Evolutionary conservation across 371 early-diverging fungal species (phyloP), one percentile per base, ranked within the genome.

Genomic region (Catenaria anguillulae): DNA sequence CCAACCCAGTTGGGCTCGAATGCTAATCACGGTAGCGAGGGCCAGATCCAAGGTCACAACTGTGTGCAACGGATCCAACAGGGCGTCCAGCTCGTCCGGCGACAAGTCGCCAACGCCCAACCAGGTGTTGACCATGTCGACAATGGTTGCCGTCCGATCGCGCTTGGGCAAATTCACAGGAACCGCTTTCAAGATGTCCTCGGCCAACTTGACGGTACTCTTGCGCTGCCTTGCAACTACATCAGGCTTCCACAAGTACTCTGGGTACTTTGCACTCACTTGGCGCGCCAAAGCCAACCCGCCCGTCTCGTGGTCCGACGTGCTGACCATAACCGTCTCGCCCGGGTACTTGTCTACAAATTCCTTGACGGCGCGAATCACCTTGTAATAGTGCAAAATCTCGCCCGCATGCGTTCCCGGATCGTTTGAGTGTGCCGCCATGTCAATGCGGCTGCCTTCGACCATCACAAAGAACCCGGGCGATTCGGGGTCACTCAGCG

Each of bases 391-490:
- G 3, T 78, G 84, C 23, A 81, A 62, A 45, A 89, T 86, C 31
- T 90, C 90, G 63, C 77, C 77, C 29, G 84, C 71, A 63, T 89
- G 89, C 6, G 85, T 73, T 10, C 86, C 87, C 8, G 88, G 80
- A 63, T 89, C 90, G 69, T 88, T 88, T 17, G 58, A 58, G 63
- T 62, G 63, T 8, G 54, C 63, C 23, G 62, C 62, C 62, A 62
- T 62, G 31, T 62, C 62, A 56, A 97, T 97, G 23, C 92, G 73
- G 62, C 88, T 87, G 0, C 97, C 96, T 74, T 95, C 97, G 66
- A 97, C 83, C 92, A 97, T 88, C 56, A 97, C 63, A 65, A 97
- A 93, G 73, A 95, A 97, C 0, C 95, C 93, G 29, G 64, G 71
- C 17, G 34, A 34, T 2, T 79, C 73, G 19, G 80, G 73, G 6